Base-by-base conservation (phyloP, 331 rosid species). In the Saraca asoca region DNA sequence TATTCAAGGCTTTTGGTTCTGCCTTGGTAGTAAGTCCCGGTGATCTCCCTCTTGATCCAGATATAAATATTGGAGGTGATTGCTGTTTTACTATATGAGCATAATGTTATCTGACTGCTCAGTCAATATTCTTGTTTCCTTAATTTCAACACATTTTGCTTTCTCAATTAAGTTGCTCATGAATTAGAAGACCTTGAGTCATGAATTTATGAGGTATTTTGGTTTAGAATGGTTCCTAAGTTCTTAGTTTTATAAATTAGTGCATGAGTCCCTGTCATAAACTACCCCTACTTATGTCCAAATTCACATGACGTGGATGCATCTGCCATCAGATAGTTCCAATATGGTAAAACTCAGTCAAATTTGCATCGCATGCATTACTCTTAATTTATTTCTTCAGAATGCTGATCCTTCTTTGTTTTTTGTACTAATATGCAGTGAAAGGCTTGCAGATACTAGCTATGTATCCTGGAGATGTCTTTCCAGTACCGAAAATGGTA, bases 371-470 rank as follows among this genome's bases (percentile, higher is more conserved):
- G 3, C 31, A 24, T 24, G 31, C 31, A 24, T 3, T 24, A 3
- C 31, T 24, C 31, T 24, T 24, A 3, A 24, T 1, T 69, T 66
- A 56, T 52, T 66, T 51, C 66, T 64, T 71, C 48, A 18, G 44
- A 4, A 7, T 49, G 51, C 81, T 82, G 73, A 73, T 68, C 68
- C 57, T 37, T 15, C 24, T 62, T 55, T 73, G 71, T 33, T 58
- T 67, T 70, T 73, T 67, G 64, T 50, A 15, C 51, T 79, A 72
- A 58, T 72, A 55, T 73, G 85, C 90, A 93, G 98, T 84, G 70
- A 89, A 82, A 81, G 91, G 98, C 58, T 81, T 93, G 88, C 89
- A 80, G 82, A 84, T 80, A 55, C 79, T 88, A 72, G 88, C 95
- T 65, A 84, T 83, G 78, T 86, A 90, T 75, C 87, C 78, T 41